Base-by-base conservation (phyloP, 352 stramenopile species). In the Globisporangium iwayamae region DNA sequence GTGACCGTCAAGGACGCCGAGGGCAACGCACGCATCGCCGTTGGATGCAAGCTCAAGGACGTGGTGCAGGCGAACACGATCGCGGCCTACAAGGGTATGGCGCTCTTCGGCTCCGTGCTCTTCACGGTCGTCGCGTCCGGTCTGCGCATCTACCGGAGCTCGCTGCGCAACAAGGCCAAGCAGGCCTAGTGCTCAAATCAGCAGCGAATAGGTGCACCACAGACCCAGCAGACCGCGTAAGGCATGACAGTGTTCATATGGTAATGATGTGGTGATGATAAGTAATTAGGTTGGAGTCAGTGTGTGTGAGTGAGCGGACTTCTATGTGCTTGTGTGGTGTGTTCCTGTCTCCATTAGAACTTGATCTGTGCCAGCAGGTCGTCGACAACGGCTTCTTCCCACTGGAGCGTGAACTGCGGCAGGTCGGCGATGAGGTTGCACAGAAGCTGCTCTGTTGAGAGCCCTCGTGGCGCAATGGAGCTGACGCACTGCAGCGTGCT, bases 131-230 rank as follows among this genome's bases (percentile, higher is more conserved):
- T 81, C 6, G 81, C 82, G 39, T 88, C 82, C 25, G 52, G 78
- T 22, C 68, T 91, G 46, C 84, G 84, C 48, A 78, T 91, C 63
- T 91, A 89, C 71, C 75, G 61, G 47, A 84, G 81, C 52, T 70
- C 82, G 38, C 66, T 93, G 52, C 71, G 71, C n/a, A 56, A 76
- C 57, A 90, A 93, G 69, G 58, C 76, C 22, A 91, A 93, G 62
- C 79, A 81, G 8, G 36, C 20, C 46, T 32, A 53, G 46, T n/a
- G 9, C n/a, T 30, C 45, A 51, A 10, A 11, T 45, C 69, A 69
- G n/a, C 87, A 83, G 53, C 60, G 38, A 52, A 8, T 39, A 39
- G 3, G 34, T 14, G 8, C 38, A 45, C 13, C 20, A 53, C 20
- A 28, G 25, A 22, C 2, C 45, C 45, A 51, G n/a, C 45, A 20